A percentile compares a stretch with the other conserved stretches of the same genome.
Evolutionary conservation across 176 grass and related monocot species (phyloP).

Genomic region (Oryza longistaminata): DNA sequence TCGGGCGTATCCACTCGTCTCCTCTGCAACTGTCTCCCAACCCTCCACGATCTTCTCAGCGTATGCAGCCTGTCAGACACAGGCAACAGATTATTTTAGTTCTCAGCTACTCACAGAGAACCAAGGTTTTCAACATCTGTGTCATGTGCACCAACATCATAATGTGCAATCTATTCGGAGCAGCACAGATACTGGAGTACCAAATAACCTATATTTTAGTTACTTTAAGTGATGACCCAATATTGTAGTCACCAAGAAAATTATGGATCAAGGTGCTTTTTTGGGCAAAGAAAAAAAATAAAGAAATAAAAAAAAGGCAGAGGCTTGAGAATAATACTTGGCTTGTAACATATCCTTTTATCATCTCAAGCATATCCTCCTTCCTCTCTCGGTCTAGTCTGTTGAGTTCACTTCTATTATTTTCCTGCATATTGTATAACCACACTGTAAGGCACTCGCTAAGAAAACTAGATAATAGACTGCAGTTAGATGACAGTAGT

Average conservation of each 20-base stretch:
- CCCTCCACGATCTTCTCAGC: slow-evolving; percentile 85
- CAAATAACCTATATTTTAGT: background rate
- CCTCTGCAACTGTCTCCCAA: slow-evolving; percentile 80
- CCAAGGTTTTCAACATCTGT: background rate
- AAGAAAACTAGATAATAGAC: background rate
- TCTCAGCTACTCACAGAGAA: background rate
- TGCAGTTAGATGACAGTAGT: background rate
- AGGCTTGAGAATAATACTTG: slow-evolving; percentile 57
- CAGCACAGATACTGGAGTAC: background rate
- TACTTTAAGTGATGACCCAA: background rate
- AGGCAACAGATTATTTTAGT: background rate
- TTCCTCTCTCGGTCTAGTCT: slow-evolving; percentile 78
- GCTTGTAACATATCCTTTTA: slow-evolving; percentile 89
- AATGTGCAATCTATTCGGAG: background rate
- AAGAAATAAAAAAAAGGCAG: background rate
- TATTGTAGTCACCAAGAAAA: background rate
- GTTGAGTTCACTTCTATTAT: slow-evolving; percentile 80
- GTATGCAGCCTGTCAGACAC: slow-evolving; percentile 63
- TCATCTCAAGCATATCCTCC: slow-evolving; percentile 81
- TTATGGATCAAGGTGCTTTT: background rate
- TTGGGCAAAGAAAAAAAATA: background rate
- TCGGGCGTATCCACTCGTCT: slow-evolving; percentile 69
- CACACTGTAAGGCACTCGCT: background rate
- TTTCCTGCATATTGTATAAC: slow-evolving; percentile 55
- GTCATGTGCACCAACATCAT: background rate